A percentile compares a stretch with the other conserved stretches of the same genome.
phyloP scores from a whole-genome alignment of 176 grass and related monocot genomes.

The Leersia perrieri region DNA sequence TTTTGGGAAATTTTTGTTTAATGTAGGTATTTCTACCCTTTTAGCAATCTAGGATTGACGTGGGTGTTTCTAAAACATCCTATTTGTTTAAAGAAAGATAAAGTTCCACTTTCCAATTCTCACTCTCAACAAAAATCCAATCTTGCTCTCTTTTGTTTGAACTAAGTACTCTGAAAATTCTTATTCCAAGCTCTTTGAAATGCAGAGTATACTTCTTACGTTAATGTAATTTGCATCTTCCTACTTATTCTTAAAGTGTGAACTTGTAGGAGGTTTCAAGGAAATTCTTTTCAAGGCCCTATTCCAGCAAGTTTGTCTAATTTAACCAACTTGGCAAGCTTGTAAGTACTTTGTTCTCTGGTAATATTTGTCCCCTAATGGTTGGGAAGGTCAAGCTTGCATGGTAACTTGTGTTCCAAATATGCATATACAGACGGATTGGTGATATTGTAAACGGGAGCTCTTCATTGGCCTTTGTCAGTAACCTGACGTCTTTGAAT shows the following conservation, averaged over 20 bases:
- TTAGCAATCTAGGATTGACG: no score
- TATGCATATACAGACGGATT: conserved; percentile 37
- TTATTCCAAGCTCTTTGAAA: background rate
- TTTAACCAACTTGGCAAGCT: conserved; percentile 6
- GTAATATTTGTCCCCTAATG: background rate
- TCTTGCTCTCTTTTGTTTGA: no score
- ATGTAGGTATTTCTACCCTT: no score
- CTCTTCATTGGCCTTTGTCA: conserved; percentile 52
- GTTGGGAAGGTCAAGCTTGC: background rate
- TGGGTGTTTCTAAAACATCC: no score
- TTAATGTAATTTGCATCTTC: background rate
- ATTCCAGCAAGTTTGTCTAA: conserved; percentile 37
- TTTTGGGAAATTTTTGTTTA: no score
- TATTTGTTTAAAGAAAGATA: no score
- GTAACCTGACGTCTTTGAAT: conserved; percentile 50
- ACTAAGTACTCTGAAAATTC: no score
- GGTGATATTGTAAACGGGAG: conserved; percentile 62
- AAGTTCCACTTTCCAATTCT: no score
- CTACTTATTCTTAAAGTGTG: background rate
- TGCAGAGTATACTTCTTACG: background rate
- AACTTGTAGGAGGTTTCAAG: conserved; percentile 35
- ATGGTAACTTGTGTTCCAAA: background rate
- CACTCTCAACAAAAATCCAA: no score
- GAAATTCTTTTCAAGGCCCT: conserved; percentile 45
- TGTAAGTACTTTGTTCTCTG: conserved; percentile 24